Percentiles rank a stretch among this genome's conserved stretches.
Evolutionary conservation across 768 basidiomycete genomes (phyloP).

Genomic region (Suillus spraguei): DNA sequence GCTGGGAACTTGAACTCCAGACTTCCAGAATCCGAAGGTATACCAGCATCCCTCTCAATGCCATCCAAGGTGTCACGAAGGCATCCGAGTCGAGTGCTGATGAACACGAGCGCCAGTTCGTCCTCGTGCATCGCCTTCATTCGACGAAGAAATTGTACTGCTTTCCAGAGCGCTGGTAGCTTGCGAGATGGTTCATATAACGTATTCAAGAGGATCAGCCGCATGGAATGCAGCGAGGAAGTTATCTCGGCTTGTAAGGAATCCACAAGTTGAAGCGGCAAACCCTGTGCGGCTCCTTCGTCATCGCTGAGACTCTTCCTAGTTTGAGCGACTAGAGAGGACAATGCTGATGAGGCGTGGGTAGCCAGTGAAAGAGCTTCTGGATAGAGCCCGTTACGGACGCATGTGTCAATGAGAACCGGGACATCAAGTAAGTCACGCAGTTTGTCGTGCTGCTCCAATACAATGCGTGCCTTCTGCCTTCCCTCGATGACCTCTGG

Average conservation of each 20-base stretch:
- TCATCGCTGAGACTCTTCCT: neutral
- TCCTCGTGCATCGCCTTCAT: conserved; percentile 75
- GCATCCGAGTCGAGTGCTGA: conserved; percentile 70
- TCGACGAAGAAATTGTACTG: conserved; percentile 82
- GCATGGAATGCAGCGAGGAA: conserved; percentile 65
- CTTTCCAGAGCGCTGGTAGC: conserved; percentile 87
- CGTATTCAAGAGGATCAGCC: conserved; percentile 73
- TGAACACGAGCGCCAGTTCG: conserved; percentile 85
- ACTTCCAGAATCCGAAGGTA: conserved; percentile 31
- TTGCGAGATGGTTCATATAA: conserved; percentile 83
- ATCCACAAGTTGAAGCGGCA: conserved; percentile 32
- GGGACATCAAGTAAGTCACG: conserved; percentile 91
- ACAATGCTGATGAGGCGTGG: conserved; percentile 61
- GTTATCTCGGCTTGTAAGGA: conserved; percentile 70
- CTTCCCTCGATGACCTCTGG: conserved; percentile 69
- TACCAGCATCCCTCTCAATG: conserved; percentile 43
- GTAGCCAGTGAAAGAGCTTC: conserved; percentile 87
- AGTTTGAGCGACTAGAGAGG: conserved; percentile 47
- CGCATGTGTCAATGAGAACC: conserved; percentile 88
- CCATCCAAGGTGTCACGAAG: conserved; percentile 60
- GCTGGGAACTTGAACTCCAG: conserved; percentile 18
- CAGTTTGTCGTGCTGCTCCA: conserved; percentile 93
- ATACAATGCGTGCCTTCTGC: conserved; percentile 76
- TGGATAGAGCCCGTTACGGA: conserved; percentile 88
- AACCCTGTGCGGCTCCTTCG: neutral